phyloP scores from a whole-genome alignment of 495 filamentous ascomycete genomes.

The Hyaloscypha hepaticicola region DNA sequence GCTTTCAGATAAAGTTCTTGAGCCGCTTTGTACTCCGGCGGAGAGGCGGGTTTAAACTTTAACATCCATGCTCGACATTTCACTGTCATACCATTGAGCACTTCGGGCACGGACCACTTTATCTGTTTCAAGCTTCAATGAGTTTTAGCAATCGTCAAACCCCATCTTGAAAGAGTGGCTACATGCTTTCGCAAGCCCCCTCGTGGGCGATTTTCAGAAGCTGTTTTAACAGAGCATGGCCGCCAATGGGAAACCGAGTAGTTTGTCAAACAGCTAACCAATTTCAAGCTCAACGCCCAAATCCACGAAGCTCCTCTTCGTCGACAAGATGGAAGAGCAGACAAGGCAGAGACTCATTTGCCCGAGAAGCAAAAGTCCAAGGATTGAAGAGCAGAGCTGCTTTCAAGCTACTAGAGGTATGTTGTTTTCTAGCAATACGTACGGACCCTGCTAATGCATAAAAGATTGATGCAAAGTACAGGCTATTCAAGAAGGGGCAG shows the following conservation, averaged over 20 bases:
- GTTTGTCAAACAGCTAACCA: background rate
- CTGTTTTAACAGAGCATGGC: background rate
- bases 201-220: constrained; percentile 12
- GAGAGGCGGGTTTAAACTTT: no score
- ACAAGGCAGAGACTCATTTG: constrained; percentile 68
- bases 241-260: background rate
- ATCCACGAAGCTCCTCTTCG: constrained; percentile 50
- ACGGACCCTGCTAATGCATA: constrained; percentile 11
- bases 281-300: background rate
- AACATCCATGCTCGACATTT: no score
- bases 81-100: no score
- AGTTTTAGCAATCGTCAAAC: background rate
- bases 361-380: constrained; percentile 67
- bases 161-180: background rate
- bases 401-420: constrained; percentile 83
- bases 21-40: no score
- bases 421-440: constrained; percentile 6
- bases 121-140: background rate
- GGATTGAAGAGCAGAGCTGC: constrained; percentile 86
- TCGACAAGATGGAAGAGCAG: constrained; percentile 80
- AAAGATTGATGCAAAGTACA: constrained; percentile 78
- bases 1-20: no score
- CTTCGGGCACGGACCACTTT: constrained; percentile 8
- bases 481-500: constrained; percentile 72
- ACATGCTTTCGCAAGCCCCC: constrained; percentile 28